Evolutionary conservation across 352 stramenopile genomes (phyloP).

Genomic region (Globisporangium emineosum): DNA sequence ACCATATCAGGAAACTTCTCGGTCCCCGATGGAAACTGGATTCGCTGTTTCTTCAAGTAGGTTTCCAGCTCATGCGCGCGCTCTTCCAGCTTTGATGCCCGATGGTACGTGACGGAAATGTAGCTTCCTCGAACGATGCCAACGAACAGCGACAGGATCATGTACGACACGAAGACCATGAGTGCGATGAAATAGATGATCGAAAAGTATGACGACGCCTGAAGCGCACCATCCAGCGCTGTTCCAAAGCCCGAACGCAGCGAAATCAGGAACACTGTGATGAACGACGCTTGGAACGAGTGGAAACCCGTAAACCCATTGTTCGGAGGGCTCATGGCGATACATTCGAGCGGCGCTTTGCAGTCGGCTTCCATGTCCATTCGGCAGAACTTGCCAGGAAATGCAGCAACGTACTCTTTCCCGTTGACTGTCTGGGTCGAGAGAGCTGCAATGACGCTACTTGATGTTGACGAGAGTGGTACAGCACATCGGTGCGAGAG

Average conservation of each 20-base stretch:
- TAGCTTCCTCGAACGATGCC: slow-evolving; percentile 83
- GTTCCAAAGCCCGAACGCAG: slow-evolving; percentile 73
- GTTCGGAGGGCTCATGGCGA: slow-evolving; percentile 58
- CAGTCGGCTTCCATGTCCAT: slow-evolving; percentile 22
- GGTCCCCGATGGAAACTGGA: slow-evolving; percentile 54
- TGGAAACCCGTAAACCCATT: slow-evolving; percentile 80
- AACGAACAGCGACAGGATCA: slow-evolving; percentile 81
- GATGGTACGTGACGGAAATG: slow-evolving; percentile 60
- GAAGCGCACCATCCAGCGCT: slow-evolving; percentile 66
- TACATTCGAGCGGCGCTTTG: slow-evolving; percentile 46
- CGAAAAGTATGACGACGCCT: slow-evolving; percentile 67
- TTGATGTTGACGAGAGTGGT: slow-evolving; percentile 22
- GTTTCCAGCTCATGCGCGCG: slow-evolving; percentile 26
- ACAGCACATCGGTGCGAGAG: slow-evolving; percentile 67
- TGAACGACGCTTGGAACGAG: slow-evolving; percentile 79
- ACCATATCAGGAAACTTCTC: slow-evolving; percentile 62
- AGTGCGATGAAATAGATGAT: slow-evolving; percentile 82
- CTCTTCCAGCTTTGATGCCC: slow-evolving; percentile 24
- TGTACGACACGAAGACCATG: slow-evolving; percentile 84
- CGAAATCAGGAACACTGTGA: slow-evolving; percentile 79
- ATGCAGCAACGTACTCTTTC: slow-evolving; percentile 46
- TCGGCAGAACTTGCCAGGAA: slow-evolving; percentile 56
- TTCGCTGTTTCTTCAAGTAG: slow-evolving; percentile 49
- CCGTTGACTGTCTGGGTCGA: slow-evolving; percentile 13
- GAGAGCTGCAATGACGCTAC: slow-evolving; percentile 11